These are phyloP conservation scores for Plasmodium sp. DNA, from an alignment of 169 alveolate genomes.

Conservation along the genomic window DNA sequence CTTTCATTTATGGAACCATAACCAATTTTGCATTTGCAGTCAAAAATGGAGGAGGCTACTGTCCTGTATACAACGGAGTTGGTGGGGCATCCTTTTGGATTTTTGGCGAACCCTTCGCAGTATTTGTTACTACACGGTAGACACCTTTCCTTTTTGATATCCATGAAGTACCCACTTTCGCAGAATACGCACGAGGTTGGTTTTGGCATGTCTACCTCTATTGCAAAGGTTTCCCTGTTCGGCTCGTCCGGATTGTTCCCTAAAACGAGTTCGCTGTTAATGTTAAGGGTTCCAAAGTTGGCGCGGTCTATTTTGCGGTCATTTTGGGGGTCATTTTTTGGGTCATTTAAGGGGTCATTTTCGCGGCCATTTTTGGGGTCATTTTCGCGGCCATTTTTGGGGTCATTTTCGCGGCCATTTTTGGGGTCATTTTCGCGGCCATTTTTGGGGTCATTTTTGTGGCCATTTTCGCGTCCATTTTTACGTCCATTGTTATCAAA, in stretches of 20 bases:
- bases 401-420: background rate
- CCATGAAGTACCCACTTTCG: constrained; percentile 77
- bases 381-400: background rate
- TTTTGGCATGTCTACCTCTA: constrained; percentile 68
- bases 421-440: background rate
- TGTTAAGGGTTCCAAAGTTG: constrained; percentile 2
- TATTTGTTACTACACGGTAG: constrained; percentile 75
- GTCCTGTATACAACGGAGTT: constrained; percentile 58
- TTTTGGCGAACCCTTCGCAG: constrained; percentile 79
- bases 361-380: too few relatives aligned
- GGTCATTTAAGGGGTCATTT: background rate
- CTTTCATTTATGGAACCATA: constrained; percentile 68
- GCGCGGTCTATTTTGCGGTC: background rate
- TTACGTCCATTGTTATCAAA: background rate
- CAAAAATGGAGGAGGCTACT: constrained; percentile 42
- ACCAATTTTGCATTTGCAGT: constrained; percentile 70
- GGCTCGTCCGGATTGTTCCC: background rate
- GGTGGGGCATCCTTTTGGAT: constrained; percentile 78
- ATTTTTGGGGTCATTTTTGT: background rate
- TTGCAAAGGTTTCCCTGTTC: constrained; percentile 57
- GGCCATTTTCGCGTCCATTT: background rate
- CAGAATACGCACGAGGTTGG: constrained; percentile 77
- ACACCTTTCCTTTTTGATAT: constrained; percentile 73
- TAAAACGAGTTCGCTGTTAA: background rate
- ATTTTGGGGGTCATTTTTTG: background rate